Conservation (phyloP, 2,329 filamentous ascomycete species). For the Fusarium sp. region DNA sequence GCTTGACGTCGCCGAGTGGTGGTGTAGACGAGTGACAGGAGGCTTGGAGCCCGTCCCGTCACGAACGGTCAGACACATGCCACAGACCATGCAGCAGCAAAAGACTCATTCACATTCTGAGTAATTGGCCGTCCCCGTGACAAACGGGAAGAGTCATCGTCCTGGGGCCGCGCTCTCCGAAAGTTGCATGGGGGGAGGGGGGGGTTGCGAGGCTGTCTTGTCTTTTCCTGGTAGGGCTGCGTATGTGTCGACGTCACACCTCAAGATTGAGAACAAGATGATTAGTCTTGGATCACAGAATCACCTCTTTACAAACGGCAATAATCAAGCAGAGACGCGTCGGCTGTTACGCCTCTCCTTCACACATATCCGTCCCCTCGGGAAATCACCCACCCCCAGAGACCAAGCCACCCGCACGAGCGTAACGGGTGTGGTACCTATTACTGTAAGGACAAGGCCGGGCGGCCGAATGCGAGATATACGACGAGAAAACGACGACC, state of each 20-base stretch:
- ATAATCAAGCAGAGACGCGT: not conserved
- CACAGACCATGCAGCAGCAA: not conserved
- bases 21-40: not conserved
- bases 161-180: conserved; percentile 12
- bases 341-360: conserved; percentile 7
- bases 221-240: conserved; percentile 20
- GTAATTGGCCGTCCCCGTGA: conserved; percentile 27
- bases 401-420: conserved; percentile 34
- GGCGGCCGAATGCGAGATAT: conserved; percentile 42
- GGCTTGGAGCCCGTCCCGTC: not conserved
- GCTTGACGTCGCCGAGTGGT: not conserved
- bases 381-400: not conserved
- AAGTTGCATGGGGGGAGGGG: not conserved
- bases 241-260: conserved; percentile 39
- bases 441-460: not conserved
- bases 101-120: conserved; percentile 1
- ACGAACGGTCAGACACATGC: not conserved
- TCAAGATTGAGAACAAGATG: not conserved
- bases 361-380: not conserved
- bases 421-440: conserved; percentile 8
- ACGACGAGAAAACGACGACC: conserved; percentile 32
- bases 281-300: not conserved
- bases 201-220: conserved; percentile 9
- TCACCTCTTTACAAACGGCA: not conserved
- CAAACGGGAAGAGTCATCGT: conserved; percentile 34